Percentiles rank a stretch among this genome's conserved stretches.
Conservation (phyloP, 2,329 filamentous ascomycete genomes). For the Fusarium sp. region DNA sequence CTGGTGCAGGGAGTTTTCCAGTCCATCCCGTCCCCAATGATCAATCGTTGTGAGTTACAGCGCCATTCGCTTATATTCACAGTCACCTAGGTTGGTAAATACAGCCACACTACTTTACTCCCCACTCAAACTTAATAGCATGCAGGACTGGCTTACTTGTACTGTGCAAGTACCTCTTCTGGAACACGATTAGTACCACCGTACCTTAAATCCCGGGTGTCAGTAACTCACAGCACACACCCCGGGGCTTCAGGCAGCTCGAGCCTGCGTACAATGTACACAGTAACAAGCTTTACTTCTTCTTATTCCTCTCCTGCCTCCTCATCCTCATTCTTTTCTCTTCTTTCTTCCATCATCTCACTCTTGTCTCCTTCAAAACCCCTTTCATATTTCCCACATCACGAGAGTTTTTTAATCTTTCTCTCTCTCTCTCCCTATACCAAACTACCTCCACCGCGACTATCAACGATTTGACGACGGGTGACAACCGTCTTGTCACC, state of each 20-base stretch:
- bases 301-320: constrained; percentile 36
- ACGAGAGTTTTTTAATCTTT: constrained; percentile 3
- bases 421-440: constrained; percentile 9
- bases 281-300: constrained; percentile 33
- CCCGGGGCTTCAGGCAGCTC: constrained; percentile 28
- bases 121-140: neutral
- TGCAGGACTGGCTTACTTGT: neutral
- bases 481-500: constrained; percentile 45
- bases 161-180: constrained; percentile 16
- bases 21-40: neutral
- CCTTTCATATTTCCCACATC: neutral
- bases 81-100: neutral
- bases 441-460: neutral
- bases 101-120: constrained; percentile 25
- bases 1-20: constrained; percentile 42
- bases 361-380: constrained; percentile 24
- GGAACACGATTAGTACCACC: constrained; percentile 3
- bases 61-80: constrained; percentile 2
- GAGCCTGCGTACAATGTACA: constrained; percentile 18
- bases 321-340: constrained; percentile 35
- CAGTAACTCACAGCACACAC: constrained; percentile 27
- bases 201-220: constrained; percentile 25
- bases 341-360: constrained; percentile 35
- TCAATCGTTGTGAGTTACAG: constrained; percentile 20
- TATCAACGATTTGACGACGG: constrained; percentile 30